Conservation (phyloP, 2,329 filamentous ascomycete genomes). For the Aspergillus fumigatus region DNA sequence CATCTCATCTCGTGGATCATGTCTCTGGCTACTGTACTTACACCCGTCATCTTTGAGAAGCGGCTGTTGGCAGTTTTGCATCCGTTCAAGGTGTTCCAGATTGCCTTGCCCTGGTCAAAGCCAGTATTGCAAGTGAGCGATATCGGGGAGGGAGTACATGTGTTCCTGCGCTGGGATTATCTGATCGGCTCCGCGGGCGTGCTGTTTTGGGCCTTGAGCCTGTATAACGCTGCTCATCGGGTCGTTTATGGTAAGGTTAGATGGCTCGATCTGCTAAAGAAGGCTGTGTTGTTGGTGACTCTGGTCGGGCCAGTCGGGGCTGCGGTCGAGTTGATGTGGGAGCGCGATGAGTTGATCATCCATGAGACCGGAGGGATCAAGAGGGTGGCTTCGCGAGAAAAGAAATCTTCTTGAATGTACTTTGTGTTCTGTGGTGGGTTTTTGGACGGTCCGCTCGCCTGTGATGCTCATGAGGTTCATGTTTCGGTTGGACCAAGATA, state of each 20-base stretch:
- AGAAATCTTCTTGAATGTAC: slow-evolving; percentile 19
- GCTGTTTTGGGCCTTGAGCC: slow-evolving; percentile 42
- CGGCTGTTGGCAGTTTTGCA: slow-evolving; percentile 32
- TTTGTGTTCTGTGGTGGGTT: not conserved
- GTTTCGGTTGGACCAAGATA: not conserved
- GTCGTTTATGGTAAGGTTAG: slow-evolving; percentile 22
- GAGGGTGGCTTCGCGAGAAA: slow-evolving; percentile 25
- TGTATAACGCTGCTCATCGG: slow-evolving; percentile 30
- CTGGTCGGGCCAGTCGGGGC: slow-evolving; percentile 44
- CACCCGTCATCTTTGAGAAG: slow-evolving; percentile 32
- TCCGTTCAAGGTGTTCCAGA: slow-evolving; percentile 35
- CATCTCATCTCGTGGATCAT: slow-evolving; percentile 42
- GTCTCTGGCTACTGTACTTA: slow-evolving; percentile 34
- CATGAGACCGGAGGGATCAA: slow-evolving; percentile 32
- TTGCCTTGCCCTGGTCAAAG: slow-evolving; percentile 32
- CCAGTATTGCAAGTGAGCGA: slow-evolving; percentile 24
- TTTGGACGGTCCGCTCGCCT: not conserved
- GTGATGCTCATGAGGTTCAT: not conserved
- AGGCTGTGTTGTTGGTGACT: slow-evolving; percentile 31
- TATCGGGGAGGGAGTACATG: slow-evolving; percentile 40
- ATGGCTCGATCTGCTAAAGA: slow-evolving; percentile 27
- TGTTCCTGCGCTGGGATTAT: slow-evolving; percentile 49
- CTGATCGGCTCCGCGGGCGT: slow-evolving; percentile 40
- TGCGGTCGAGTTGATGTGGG: slow-evolving; percentile 46
- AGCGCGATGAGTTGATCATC: slow-evolving; percentile 45